Base-by-base conservation (phyloP, 2,329 filamentous ascomycete genomes). In the Colletotrichum lupini region DNA sequence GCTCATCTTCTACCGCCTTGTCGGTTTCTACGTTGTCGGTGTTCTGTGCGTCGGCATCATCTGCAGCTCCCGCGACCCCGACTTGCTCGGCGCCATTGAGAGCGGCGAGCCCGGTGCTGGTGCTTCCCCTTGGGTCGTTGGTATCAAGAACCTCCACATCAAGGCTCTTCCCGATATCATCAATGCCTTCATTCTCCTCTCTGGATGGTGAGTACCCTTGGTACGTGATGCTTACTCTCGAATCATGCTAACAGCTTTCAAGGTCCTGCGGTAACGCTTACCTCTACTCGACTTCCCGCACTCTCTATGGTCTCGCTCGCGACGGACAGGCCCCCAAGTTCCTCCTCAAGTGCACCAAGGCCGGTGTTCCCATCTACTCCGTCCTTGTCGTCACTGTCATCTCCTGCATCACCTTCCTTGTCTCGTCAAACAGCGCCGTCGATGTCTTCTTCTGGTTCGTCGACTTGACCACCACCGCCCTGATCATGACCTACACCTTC, bases 1-100 rank as follows among this genome's bases (percentile, higher is more conserved):
- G 75, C 90, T 91, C 58, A 91, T 94, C 42, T 94, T 94, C 82
- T 94, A 92, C 81, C 91, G 93, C 61, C 85, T 95, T 37, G 92
- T 91, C 0, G 82, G 87, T 1, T 94, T 95, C 82, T 94, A 94
- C 81, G 87, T 94, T n/a, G 85, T 94, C 72, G 88, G 91, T 68
- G 89, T 88, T 12, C 83, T 93, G 3, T 85, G 84, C 52, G 86
- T 91, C 22, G 89, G 89, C 7, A 89, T 91, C 71, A 77, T 91
- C 72, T 86, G 92, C 75, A 84, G 90, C 19, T 89, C 90, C 77
- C 85, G 91, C 65, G 89, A 92, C 76, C 78, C 84, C 0, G 86
- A 86, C 24, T 82, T 92, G 76, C 84, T 80, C 11, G 85, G 83
- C 22, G 90, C 90, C 1, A 90, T 91, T 76, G 80, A 83, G n/a